phyloP scores from a whole-genome alignment of 176 grass and related monocot genomes.

The Triticum urartu region DNA sequence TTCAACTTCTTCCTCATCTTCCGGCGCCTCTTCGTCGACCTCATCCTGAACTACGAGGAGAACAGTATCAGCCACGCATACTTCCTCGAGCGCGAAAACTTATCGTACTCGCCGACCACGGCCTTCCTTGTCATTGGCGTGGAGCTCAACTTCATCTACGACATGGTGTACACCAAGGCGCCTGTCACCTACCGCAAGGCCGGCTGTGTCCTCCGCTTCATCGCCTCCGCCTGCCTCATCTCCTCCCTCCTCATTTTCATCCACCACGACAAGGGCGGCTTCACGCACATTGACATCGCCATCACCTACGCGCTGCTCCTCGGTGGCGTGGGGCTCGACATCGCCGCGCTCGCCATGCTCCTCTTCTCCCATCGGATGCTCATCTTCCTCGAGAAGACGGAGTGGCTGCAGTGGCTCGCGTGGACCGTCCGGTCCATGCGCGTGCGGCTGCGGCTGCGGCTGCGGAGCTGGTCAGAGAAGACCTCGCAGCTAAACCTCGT shows the following conservation, averaged over 20 bases:
- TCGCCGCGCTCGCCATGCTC: background rate
- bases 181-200: background rate
- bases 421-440: background rate
- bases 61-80: background rate
- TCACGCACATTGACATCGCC: background rate
- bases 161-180: conserved; percentile 42
- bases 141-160: too few species aligned
- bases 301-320: background rate
- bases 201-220: background rate
- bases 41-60: background rate
- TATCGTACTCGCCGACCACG: background rate
- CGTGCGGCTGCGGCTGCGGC: accelerated
- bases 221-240: too few species aligned
- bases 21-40: conserved; percentile 12
- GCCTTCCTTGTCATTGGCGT: too few species aligned
- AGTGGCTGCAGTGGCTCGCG: too few species aligned
- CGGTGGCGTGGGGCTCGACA: conserved; percentile 33
- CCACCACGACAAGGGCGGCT: background rate
- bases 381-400: background rate
- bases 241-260: background rate
- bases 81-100: accelerated
- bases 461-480: background rate
- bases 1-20: background rate
- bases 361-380: background rate
- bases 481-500: conserved; percentile 29